These are phyloP conservation scores for Stachybotrys echinatus DNA, from an alignment of 2,329 filamentous ascomycete genomes.

Conservation along the genomic window DNA sequence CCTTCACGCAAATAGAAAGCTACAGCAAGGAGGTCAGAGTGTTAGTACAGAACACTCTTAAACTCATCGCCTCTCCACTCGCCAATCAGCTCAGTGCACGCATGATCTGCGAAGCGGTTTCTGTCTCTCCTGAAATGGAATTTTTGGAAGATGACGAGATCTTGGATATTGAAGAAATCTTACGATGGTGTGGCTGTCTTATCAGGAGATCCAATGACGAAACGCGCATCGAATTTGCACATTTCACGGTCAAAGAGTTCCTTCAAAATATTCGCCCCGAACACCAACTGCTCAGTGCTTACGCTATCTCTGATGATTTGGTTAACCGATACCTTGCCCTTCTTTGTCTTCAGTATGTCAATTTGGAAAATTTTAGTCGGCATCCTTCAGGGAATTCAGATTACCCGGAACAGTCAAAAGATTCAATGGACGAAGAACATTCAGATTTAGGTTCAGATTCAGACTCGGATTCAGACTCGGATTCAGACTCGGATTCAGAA, in stretches of 20 bases:
- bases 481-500: fast-evolving
- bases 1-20: background rate
- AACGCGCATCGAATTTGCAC: conserved; percentile 8
- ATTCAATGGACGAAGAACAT: conserved; percentile 4
- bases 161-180: conserved; percentile 4
- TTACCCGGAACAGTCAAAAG: no score
- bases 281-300: background rate
- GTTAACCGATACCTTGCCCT: background rate
- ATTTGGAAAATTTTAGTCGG: no score
- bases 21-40: background rate
- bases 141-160: background rate
- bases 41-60: conserved; percentile 6
- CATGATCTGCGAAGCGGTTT: background rate
- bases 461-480: no score
- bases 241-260: conserved; percentile 12
- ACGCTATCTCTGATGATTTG: fast-evolving
- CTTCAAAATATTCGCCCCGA: background rate
- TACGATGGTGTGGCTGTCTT: conserved; percentile 7
- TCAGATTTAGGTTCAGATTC: no score
- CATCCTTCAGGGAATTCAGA: no score
- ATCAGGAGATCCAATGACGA: background rate
- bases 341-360: conserved; percentile 6
- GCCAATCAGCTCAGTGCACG: background rate
- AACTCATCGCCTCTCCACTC: background rate
- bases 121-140: background rate